Base-by-base conservation (phyloP, 495 filamentous ascomycete species). In the Xeromyces bisporus region DNA sequence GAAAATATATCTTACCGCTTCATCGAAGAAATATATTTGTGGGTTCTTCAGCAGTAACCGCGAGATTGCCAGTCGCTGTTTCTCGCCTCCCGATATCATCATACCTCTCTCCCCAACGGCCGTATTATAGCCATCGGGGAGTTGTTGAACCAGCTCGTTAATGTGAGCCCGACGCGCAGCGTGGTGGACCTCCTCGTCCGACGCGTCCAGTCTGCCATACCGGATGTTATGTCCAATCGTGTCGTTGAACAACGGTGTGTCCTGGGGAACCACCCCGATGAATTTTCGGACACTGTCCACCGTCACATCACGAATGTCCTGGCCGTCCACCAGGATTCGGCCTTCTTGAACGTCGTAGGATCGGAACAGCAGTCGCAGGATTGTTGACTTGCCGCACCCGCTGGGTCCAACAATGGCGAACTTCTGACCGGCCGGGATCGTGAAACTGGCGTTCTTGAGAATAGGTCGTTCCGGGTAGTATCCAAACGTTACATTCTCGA, bases 71-170 rank as follows among this genome's bases (percentile, higher is more conserved):
- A 97, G 56, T 3, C 89, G 71, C 48, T 97, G 89, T 53, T 96
- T 96, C 58, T 97, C 89, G 18, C 89, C 89, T 6, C 86, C 89
- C 2, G 80, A 87, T 11, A 96, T 94, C 89, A 96, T 96, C 77
- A 96, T 79, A 1, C 89, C 89, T 15, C 91, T 66, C 62, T 97
- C 89, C 11, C 89, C 89, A 7, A 97, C 89, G 44, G 79, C 85
- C 1, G 89, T 97, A 11, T 78, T 51, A 45, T 97, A 97, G 3
- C 84, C 83, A 10, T 86, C 76, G 1, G 85, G 85, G 41, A 87
- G 72, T 18, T 54, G 55, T 31, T 69, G 60, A 32, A 97, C 75
- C 28, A 78, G 80, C 13, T 92, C 75, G 50, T 93, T 74, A 28
- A 96, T 82, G 32, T 74, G 71, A 4, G 89, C 91, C 33, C 79